Base-by-base conservation (phyloP, 768 basidiomycete species). In the Suillus variegatus region DNA sequence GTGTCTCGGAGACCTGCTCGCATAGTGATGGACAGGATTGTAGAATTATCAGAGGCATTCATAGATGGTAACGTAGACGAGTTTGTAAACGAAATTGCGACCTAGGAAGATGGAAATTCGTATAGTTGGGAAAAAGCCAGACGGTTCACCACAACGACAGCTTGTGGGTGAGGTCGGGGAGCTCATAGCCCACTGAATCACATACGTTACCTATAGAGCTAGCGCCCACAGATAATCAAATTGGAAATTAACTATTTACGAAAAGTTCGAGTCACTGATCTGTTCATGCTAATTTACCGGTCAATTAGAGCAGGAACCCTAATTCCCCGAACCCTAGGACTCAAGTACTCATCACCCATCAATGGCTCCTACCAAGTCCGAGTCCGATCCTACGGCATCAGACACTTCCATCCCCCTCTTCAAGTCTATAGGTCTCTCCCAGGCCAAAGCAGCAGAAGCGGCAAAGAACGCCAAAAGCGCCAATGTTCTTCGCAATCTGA, bases 401-500 rank as follows among this genome's bases (percentile, higher is more conserved):
- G 71, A 71, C 25, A 25, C 54, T n/a, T 66, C 46, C 41, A 60
- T 63, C 51, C 35, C 76, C 22, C 81, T 91, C 44, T 95, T 96
- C 82, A 85, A 88, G 74, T 85, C 88, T 44, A 89, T 95, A 64
- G 93, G 93, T 32, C 81, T 97, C 52, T 81, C 89, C 49, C 83
- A 87, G 65, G 79, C 89, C 61, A 93, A 94, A 75, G 92, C 95
- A 1, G 83, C 84, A 12, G 94, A 97, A 71, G 91, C 92, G 6
- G 87, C 88, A 43, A 93, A 94, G 74, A 91, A 85, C 65, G 81
- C 90, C 4, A 97, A 94, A 81, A 86, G 86, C 72, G 91, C 93
- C 6, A 75, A 83, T 4, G 79, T 88, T 22, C 82, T 96, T 64
- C 87, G 86, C 70, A 85, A 85, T 28, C 84, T 96, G 60, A 88